Percentiles rank a stretch among this genome's conserved stretches.
phyloP scores from a whole-genome alignment of 2,329 filamentous ascomycete species.

The Calonectria pteridis region DNA sequence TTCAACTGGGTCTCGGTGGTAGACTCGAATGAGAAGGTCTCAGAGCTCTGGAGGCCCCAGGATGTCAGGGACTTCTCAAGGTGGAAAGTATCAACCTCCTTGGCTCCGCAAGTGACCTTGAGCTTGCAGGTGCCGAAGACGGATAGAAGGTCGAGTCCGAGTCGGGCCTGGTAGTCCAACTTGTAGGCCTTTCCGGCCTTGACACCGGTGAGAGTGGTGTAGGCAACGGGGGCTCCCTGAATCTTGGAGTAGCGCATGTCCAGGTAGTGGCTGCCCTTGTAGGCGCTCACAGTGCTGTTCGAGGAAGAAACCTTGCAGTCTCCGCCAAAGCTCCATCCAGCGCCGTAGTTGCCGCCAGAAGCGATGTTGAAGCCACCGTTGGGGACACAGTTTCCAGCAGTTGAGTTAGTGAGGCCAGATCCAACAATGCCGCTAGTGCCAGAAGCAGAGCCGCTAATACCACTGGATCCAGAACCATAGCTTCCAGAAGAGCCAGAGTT shows the following conservation, averaged over 20 bases:
- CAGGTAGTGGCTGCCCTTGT: background rate
- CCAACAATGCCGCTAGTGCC: background rate
- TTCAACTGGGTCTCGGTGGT: background rate
- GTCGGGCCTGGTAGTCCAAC: background rate
- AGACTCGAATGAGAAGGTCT: background rate
- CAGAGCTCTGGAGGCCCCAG: background rate
- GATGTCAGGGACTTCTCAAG: background rate
- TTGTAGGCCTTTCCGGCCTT: background rate
- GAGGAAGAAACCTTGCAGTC: background rate
- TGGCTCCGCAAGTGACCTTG: background rate
- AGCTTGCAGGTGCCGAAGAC: background rate
- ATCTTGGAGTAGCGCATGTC: conserved; percentile 5
- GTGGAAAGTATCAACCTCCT: background rate
- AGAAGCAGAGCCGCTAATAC: background rate
- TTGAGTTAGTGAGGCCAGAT: background rate
- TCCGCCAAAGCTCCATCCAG: conserved; percentile 1
- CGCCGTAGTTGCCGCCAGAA: background rate
- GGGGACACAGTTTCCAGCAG: background rate
- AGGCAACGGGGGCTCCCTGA: background rate
- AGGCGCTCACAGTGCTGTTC: background rate
- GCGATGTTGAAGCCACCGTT: background rate
- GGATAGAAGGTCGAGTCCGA: background rate
- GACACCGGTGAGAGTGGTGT: background rate
- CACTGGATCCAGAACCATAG: background rate
- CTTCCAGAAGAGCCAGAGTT: background rate